These are phyloP conservation scores for Ceratocystis alfenasii DNA, from an alignment of 2,329 filamentous ascomycete species.

Conservation along the genomic window DNA sequence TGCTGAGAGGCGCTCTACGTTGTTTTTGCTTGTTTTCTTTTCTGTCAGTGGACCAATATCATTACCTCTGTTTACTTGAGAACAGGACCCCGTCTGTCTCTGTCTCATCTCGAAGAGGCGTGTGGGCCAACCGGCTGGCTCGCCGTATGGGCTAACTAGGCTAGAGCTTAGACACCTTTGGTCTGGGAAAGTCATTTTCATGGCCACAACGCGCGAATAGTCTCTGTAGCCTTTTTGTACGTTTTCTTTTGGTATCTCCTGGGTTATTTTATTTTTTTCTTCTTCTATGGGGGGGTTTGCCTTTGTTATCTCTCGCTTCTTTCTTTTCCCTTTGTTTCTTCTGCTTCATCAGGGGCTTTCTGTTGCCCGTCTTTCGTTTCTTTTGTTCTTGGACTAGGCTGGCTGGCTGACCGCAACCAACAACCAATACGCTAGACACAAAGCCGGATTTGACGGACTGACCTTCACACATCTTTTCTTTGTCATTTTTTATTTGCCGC, in stretches of 20 bases:
- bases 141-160: background rate
- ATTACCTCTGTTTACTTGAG: conserved; percentile 1
- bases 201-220: background rate
- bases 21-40: conserved; percentile 8
- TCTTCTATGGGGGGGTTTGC: background rate
- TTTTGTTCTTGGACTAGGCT: background rate
- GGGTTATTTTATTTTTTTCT: background rate
- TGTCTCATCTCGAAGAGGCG: background rate
- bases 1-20: conserved; percentile 3
- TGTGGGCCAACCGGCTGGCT: background rate
- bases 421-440: too few species aligned
- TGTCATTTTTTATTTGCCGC: too few species aligned
- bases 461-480: too few species aligned
- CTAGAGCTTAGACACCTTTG: too few species aligned
- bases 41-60: background rate
- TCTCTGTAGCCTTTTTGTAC: background rate
- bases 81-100: background rate
- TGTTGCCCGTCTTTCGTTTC: background rate
- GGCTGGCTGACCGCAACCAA: too few species aligned
- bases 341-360: background rate
- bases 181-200: too few species aligned
- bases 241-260: background rate
- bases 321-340: background rate
- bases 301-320: background rate
- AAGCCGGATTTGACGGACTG: too few species aligned